phyloP scores from a whole-genome alignment of 1,284 basidiomycete species.

The Cutaneotrichosporon sp. region DNA sequence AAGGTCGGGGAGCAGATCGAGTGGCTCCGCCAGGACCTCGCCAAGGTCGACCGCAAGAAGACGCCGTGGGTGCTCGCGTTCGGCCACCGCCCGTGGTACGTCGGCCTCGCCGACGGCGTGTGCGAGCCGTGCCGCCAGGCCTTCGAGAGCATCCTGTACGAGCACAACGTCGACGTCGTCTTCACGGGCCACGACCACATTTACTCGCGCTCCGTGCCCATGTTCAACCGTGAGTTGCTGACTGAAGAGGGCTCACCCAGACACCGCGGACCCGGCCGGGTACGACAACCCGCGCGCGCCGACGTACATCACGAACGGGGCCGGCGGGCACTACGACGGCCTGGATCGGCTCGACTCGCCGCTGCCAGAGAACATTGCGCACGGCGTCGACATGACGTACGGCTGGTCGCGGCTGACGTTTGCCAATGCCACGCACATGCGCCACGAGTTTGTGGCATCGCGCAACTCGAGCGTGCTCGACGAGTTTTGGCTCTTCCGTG shows the following conservation, averaged over 20 bases:
- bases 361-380: slow-evolving; percentile 30
- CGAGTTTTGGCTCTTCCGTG: slow-evolving; percentile 28
- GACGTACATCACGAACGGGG: slow-evolving; percentile 43
- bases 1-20: slow-evolving; percentile 31
- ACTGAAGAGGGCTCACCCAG: slow-evolving; percentile 8
- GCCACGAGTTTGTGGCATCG: slow-evolving; percentile 31
- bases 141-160: slow-evolving; percentile 47
- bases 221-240: slow-evolving; percentile 37
- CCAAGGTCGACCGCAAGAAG: slow-evolving; percentile 45
- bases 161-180: slow-evolving; percentile 48
- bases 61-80: slow-evolving; percentile 53
- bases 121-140: slow-evolving; percentile 40
- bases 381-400: slow-evolving; percentile 36
- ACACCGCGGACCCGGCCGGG: slow-evolving; percentile 34
- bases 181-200: slow-evolving; percentile 49
- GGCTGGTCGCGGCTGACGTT: slow-evolving; percentile 46
- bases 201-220: slow-evolving; percentile 41
- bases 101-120: slow-evolving; percentile 24
- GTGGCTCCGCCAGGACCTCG: slow-evolving; percentile 42
- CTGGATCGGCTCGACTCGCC: slow-evolving; percentile 32
- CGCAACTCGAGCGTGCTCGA: slow-evolving; percentile 31
- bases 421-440: slow-evolving; percentile 39
- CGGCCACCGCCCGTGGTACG: slow-evolving; percentile 45
- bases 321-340: slow-evolving; percentile 47
- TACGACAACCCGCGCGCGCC: slow-evolving; percentile 14